phyloP scores from a whole-genome alignment of 1,284 basidiomycete genomes.

The Ceratobasidium papillatum region DNA sequence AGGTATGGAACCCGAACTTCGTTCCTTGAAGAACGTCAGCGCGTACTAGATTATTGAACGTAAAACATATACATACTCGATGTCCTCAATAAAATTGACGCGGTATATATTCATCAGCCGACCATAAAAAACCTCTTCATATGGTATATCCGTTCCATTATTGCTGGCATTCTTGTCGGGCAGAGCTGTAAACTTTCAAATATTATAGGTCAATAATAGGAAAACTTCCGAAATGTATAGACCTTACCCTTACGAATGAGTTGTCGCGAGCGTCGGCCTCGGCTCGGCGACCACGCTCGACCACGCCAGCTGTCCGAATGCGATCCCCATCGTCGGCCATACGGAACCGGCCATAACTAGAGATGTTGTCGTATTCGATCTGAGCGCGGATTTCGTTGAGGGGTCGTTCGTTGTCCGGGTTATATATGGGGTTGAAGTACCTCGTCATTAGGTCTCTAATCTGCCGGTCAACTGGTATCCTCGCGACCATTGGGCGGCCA shows the following conservation, averaged over 20 bases:
- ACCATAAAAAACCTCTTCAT: not conserved
- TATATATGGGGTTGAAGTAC: not conserved
- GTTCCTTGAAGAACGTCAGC: not conserved
- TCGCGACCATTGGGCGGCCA: not conserved
- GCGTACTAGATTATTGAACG: not conserved
- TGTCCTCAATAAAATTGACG: constrained; percentile 12
- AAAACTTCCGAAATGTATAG: not conserved
- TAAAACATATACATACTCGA: not conserved
- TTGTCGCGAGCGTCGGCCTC: constrained; percentile 3
- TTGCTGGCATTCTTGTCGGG: not conserved
- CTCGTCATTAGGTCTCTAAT: not conserved
- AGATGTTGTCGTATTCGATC: not conserved
- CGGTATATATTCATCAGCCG: not conserved
- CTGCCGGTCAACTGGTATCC: not conserved
- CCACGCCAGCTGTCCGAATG: not conserved
- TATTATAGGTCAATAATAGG: not conserved
- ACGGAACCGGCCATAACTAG: not conserved
- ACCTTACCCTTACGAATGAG: constrained; percentile 7
- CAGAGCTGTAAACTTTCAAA: not conserved
- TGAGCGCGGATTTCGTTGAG: not conserved
- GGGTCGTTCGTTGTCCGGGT: not conserved
- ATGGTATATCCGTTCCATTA: not conserved
- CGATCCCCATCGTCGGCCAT: constrained; percentile 3
- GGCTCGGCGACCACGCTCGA: not conserved
- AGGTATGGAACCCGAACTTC: not conserved